Evolutionary conservation across 2,329 filamentous ascomycete genomes (phyloP).

Genomic region (Aspergillus tubingensis): DNA sequence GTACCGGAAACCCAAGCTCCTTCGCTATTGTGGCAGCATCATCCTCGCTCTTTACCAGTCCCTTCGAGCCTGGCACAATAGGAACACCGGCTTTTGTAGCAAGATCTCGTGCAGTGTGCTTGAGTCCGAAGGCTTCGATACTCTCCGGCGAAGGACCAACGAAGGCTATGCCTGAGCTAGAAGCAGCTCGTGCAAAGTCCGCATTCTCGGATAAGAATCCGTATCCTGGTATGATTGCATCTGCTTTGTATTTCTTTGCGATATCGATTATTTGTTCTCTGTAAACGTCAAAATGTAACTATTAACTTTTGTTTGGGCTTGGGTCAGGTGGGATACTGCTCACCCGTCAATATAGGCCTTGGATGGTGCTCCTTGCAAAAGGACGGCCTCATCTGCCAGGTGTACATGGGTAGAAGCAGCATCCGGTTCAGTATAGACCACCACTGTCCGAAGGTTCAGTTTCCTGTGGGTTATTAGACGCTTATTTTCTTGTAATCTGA

Average conservation of each 20-base stretch:
- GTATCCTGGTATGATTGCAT: constrained; percentile 68
- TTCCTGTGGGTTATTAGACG: constrained; percentile 25
- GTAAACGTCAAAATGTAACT: constrained; percentile 26
- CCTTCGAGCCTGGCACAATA: constrained; percentile 57
- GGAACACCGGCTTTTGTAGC: constrained; percentile 56
- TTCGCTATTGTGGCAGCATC: constrained; percentile 49
- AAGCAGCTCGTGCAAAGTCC: constrained; percentile 58
- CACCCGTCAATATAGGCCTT: constrained; percentile 53
- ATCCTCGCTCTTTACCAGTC: constrained; percentile 51
- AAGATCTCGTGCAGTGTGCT: constrained; percentile 58
- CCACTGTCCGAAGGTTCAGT: constrained; percentile 54
- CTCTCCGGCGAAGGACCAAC: constrained; percentile 58
- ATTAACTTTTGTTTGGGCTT: constrained; percentile 19
- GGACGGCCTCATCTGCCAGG: constrained; percentile 55
- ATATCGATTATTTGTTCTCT: constrained; percentile 49
- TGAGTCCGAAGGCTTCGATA: constrained; percentile 61
- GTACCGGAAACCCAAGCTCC: constrained; percentile 52
- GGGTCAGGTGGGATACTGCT: not conserved
- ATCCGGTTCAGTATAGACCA: constrained; percentile 61
- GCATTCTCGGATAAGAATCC: constrained; percentile 67
- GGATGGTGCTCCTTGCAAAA: constrained; percentile 51
- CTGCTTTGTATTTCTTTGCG: constrained; percentile 51
- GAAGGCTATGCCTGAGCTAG: constrained; percentile 59
- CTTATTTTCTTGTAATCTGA: not conserved
- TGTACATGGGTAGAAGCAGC: constrained; percentile 57